Evolutionary conservation across 129 eudicot genomes (phyloP), one percentile per base, ranked within the genome.

Genomic region (Deinandra increscens): DNA sequence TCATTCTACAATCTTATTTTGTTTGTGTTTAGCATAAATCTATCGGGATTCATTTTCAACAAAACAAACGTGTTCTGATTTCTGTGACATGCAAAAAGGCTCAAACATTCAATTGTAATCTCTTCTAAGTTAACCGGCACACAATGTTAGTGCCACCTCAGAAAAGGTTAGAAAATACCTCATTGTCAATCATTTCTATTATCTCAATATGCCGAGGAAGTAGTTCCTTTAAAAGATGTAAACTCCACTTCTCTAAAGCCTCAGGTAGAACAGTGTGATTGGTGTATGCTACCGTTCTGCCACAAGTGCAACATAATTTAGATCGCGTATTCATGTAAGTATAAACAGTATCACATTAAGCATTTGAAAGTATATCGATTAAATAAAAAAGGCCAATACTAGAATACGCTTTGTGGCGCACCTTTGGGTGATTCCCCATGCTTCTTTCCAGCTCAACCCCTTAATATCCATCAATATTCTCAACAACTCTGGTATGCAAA

Each of bases 221-320:
- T 72, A 91, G 77, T 77, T 83, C 76, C 48, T 82, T 81, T 23
- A 91, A 72, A 77, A 91, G 90, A 44, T 68, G 75, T 43, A 85
- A 82, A 80, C 93, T 88, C 97, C 96, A 88, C 68, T 91, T 91
- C 80, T 91, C 97, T 62, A 91, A 70, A 65, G 96, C 97, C 85
- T 91, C 97, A 1, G 97, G 97, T 45, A 91, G 79, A 76, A 91
- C 96, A 34, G 97, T 91, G 80, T 91, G 96, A 77, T 91, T 91
- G 12, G 97, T 91, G 66, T 91, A 91, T 64, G 97, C 93, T 20
- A 88, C 96, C 53, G 96, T 88, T 74, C 97, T 87, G 85, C 8
- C 44, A 69, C 26, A 76, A 17, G 61, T 12, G 64, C 65, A 70
- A 62, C 19, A 14, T 7, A 33, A 71, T 9, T 42, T 31, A 53